Base-by-base conservation (phyloP, 2,329 filamentous ascomycete genomes). In the Botryosphaeria dothidea region DNA sequence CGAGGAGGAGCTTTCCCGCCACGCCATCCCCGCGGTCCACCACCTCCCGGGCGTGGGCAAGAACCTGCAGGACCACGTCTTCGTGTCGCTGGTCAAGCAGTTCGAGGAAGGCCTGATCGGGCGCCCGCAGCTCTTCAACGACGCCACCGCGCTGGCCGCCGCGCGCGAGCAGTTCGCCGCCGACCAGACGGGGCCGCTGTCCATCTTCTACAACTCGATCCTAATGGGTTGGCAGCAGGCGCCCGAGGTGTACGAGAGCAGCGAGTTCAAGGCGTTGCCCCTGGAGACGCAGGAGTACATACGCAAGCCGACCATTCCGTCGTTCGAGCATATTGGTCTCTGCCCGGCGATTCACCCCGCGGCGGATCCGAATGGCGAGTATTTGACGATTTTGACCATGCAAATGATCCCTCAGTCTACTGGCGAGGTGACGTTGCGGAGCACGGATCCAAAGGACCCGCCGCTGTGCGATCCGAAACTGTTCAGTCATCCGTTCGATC, bases 401-500 rank as follows among this genome's bases (percentile, higher is more conserved):
- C 86, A 89, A 57, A 77, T 78, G 75, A 74, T 75, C 69, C 79
- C 82, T 0, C 84, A 87, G 71, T 81, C 78, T 23, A 74, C 75
- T 43, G 87, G 87, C 17, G 78, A 80, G 29, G 81, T 86, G 0
- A 82, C 76, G 0, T 78, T 90, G 3, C 79, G 82, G 54, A 87
- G 85, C 0, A 72, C 82, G 0, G 79, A 88, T 65, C 83, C 85
- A 0, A 69, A 74, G 1, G 81, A 78, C 2, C 82, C 85, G 7
- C 80, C 87, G 0, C 70, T 78, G 2, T 84, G 86, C 69, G 80
- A 88, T 67, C 81, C 85, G 0, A 82, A 81, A 27, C 85, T 83
- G 71, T 75, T 87, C 1, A 75, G 75, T 0, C 80, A 86, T 54
- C 81, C 84, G 0, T 89, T 83, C 69, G 87, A 90, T 68, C 79